Evolutionary conservation across 371 early-diverging fungal species (phyloP).

Genomic region (Mucor plumbeus): DNA sequence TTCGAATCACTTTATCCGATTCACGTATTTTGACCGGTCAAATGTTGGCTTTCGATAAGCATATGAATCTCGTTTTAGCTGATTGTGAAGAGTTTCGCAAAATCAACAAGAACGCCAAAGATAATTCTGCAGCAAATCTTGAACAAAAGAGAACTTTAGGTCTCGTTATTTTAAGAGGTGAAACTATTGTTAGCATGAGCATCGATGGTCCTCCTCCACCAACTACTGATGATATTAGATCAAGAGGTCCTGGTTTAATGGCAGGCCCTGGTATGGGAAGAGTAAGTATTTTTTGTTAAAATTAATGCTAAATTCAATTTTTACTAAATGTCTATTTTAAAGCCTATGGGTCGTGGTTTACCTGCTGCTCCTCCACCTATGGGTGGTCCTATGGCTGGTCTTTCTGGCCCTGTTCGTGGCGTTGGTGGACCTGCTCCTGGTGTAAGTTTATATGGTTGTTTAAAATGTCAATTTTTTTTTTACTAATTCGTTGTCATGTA

Average conservation of each 20-base stretch:
- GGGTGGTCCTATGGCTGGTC: conserved; percentile 62
- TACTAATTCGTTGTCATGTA: conserved; percentile 17
- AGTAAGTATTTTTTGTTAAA: conserved; percentile 31
- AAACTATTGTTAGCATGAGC: conserved; percentile 89
- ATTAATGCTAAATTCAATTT: not conserved
- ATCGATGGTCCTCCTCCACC: conserved; percentile 94
- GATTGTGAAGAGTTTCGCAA: conserved; percentile 97
- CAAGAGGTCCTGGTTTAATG: conserved; percentile 54
- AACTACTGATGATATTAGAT: conserved; percentile 61
- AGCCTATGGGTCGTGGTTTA: conserved; percentile 92
- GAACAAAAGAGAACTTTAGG: conserved; percentile 91
- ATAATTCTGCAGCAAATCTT: conserved; percentile 55
- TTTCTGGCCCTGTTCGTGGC: conserved; percentile 90
- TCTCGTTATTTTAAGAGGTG: conserved; percentile 94
- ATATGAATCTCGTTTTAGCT: conserved; percentile 97
- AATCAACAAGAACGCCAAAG: conserved; percentile 72
- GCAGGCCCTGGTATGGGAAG: conserved; percentile 79
- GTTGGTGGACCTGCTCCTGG: conserved; percentile 91
- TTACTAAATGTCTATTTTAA: not conserved
- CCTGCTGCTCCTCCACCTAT: conserved; percentile 78
- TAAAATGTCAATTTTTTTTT: conserved; percentile 8
- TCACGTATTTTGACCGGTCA: conserved; percentile 93
- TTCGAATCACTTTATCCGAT: conserved; percentile 91
- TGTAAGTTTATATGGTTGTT: conserved; percentile 29
- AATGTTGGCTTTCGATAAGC: conserved; percentile 98